phyloP scores from a whole-genome alignment of 2,329 filamentous ascomycete species.

The Diaporthe ampelina region DNA sequence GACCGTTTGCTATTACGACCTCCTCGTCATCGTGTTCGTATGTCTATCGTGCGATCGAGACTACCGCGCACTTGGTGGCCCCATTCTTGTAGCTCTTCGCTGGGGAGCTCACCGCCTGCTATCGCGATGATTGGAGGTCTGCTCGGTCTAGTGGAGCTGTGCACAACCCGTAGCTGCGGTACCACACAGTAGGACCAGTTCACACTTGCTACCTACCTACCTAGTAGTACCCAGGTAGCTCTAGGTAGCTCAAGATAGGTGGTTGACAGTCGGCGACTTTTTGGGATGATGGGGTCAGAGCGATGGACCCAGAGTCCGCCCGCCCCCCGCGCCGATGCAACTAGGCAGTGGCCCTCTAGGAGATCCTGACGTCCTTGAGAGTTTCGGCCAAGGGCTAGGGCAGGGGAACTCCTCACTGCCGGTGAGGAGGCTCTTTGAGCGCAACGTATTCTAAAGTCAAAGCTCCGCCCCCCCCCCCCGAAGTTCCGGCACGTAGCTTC shows the following conservation, averaged over 20 bases:
- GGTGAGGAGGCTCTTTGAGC: background rate
- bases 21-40: slow-evolving; percentile 21
- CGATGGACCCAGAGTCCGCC: background rate
- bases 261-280: background rate
- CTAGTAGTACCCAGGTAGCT: too few species aligned
- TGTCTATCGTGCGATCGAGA: background rate
- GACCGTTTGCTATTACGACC: background rate
- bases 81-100: background rate
- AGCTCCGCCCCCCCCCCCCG: background rate
- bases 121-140: background rate
- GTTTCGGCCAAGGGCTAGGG: slow-evolving; percentile 6
- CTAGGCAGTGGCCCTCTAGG: background rate
- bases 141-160: background rate
- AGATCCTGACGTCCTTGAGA: background rate
- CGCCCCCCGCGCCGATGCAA: slow-evolving; percentile 4
- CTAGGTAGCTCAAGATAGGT: too few species aligned
- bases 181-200: background rate
- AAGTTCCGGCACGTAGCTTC: background rate
- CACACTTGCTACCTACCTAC: background rate
- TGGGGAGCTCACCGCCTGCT: background rate
- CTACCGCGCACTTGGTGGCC: background rate
- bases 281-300: background rate
- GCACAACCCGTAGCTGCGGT: background rate
- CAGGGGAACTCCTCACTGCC: background rate
- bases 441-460: background rate